These are phyloP conservation scores for Monosporascus sp. DNA, from an alignment of 2,329 filamentous ascomycete genomes.

Conservation along the genomic window DNA sequence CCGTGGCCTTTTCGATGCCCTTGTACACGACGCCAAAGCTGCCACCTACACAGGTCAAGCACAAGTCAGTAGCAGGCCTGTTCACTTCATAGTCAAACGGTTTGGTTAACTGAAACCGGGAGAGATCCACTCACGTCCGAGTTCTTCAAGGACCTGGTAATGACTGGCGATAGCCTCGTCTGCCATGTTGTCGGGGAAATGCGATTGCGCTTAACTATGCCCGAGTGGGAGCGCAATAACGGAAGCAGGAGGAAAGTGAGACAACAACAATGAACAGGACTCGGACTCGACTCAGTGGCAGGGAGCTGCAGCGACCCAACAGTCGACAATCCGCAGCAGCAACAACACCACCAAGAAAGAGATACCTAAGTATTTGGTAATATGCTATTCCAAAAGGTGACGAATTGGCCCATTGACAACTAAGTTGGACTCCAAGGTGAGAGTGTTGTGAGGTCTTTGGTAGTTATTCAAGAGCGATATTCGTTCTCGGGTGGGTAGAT, in stretches of 20 bases:
- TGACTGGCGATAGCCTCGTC: conserved; percentile 70
- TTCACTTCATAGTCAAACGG: too few species aligned
- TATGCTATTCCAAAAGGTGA: conserved; percentile 1
- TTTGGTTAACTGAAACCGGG: background rate
- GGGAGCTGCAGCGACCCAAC: conserved; percentile 2
- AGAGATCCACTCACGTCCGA: conserved; percentile 68
- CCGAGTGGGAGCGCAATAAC: background rate
- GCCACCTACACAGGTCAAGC: conserved; percentile 54
- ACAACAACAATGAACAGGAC: conserved; percentile 9
- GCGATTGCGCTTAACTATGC: conserved; percentile 10
- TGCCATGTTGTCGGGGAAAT: conserved; percentile 38
- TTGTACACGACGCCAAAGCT: conserved; percentile 98
- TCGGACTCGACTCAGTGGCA: conserved; percentile 7
- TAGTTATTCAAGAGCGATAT: too few species aligned
- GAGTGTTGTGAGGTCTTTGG: too few species aligned
- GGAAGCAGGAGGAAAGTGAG: background rate
- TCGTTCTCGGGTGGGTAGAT: too few species aligned
- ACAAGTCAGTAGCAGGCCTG: background rate
- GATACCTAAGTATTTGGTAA: background rate
- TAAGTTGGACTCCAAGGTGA: background rate
- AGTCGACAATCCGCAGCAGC: conserved; percentile 3
- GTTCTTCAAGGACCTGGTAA: conserved; percentile 93
- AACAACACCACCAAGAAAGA: conserved; percentile 4
- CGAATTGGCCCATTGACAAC: background rate
- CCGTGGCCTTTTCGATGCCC: conserved; percentile 84